phyloP scores from a whole-genome alignment of 2,329 filamentous ascomycete species.

The Stagonosporopsis chrysanthemi region DNA sequence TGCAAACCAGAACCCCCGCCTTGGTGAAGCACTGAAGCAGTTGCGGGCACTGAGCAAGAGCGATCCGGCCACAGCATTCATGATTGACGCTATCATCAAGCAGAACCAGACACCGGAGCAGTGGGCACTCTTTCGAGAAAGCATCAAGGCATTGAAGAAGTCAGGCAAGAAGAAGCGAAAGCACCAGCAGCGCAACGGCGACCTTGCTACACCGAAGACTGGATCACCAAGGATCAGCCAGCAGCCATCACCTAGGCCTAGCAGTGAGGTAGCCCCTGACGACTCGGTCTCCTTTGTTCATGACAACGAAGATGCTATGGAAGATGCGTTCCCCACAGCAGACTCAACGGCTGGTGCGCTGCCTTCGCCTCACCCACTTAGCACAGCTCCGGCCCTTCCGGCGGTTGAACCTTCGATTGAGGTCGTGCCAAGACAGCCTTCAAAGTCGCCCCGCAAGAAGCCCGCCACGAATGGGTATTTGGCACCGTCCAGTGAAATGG shows the following conservation, averaged over 20 bases:
- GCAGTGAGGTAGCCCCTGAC: constrained; percentile 35
- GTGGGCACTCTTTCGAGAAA: constrained; percentile 51
- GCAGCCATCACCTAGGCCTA: constrained; percentile 33
- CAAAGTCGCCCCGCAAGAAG: constrained; percentile 45
- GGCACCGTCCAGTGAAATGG: constrained; percentile 28
- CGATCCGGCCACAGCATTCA: constrained; percentile 46
- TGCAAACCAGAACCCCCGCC: constrained; percentile 39
- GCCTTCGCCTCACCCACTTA: constrained; percentile 36
- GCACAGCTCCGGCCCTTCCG: constrained; percentile 38
- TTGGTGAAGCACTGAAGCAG: constrained; percentile 51
- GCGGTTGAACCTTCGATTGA: constrained; percentile 35
- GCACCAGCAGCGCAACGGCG: constrained; percentile 24
- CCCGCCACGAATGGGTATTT: constrained; percentile 30
- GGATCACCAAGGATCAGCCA: constrained; percentile 24
- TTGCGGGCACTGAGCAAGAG: constrained; percentile 53
- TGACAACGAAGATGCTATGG: constrained; percentile 28
- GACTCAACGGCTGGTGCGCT: constrained; percentile 9
- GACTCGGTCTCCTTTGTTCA: constrained; percentile 33
- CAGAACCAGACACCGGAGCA: constrained; percentile 52
- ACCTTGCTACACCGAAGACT: constrained; percentile 46
- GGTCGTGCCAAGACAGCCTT: constrained; percentile 36
- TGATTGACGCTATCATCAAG: constrained; percentile 55
- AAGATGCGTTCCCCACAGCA: constrained; percentile 30
- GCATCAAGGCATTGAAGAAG: constrained; percentile 55
- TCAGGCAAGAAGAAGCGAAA: constrained; percentile 42